Evolutionary conservation across 345 rosid species (phyloP).

Genomic region (Diplotaxis tenuifolia): DNA sequence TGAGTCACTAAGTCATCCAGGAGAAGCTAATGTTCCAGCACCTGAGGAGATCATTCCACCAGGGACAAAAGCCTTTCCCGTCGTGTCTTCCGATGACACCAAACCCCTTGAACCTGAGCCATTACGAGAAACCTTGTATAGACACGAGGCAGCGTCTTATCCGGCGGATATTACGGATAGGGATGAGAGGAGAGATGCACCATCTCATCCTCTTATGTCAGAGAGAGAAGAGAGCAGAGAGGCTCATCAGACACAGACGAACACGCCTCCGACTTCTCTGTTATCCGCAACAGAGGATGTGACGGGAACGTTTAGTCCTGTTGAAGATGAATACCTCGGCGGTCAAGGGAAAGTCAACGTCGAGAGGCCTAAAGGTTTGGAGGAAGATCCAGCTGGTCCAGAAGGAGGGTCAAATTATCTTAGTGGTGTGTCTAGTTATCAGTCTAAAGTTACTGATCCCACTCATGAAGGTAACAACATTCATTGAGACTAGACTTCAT

Average conservation of each 20-base stretch:
- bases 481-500: not conserved
- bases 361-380: conserved; percentile 40
- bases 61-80: conserved; percentile 25
- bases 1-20: conserved; percentile 5
- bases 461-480: conserved; percentile 38
- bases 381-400: conserved; percentile 58
- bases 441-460: conserved; percentile 58
- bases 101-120: conserved; percentile 19
- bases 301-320: conserved; percentile 30
- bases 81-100: conserved; percentile 19
- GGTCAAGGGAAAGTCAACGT: conserved; percentile 40
- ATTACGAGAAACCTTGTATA: not conserved
- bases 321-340: conserved; percentile 25
- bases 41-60: conserved; percentile 28
- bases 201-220: not conserved
- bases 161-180: not conserved
- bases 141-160: conserved; percentile 10
- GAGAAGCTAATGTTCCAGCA: conserved; percentile 27
- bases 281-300: conserved; percentile 37
- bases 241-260: conserved; percentile 29
- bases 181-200: conserved; percentile 1
- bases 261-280: conserved; percentile 37
- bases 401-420: conserved; percentile 19
- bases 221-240: conserved; percentile 34
- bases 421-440: conserved; percentile 48